Evolutionary conservation across 306 rosid genomes (phyloP).

Genomic region (Inga oerstediana): DNA sequence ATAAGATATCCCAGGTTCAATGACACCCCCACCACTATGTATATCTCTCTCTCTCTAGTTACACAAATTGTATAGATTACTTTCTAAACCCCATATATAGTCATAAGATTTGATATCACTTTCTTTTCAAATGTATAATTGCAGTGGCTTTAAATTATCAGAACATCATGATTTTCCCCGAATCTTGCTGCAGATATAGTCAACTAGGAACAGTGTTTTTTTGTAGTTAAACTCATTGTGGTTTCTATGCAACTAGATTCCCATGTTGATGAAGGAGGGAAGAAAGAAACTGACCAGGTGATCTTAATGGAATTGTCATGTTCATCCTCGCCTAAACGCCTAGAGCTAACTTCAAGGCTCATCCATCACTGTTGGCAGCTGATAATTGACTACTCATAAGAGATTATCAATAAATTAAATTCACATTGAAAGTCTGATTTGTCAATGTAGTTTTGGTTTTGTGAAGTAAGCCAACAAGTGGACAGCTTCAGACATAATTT

Average conservation of each 20-base stretch:
- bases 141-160: conserved; percentile 6
- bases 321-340: conserved; percentile 30
- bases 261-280: conserved; percentile 6
- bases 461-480: not conserved
- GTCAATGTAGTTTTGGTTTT: not conserved
- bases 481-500: not conserved
- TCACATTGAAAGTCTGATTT: not conserved
- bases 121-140: not conserved
- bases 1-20: not conserved
- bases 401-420: not conserved
- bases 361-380: conserved; percentile 31
- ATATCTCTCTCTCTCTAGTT: not conserved
- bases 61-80: not conserved
- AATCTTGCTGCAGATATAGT: conserved; percentile 31
- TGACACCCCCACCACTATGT: not conserved
- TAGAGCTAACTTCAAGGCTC: conserved; percentile 19
- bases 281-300: conserved; percentile 39
- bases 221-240: conserved; percentile 24
- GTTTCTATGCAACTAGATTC: conserved; percentile 23
- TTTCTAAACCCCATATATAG: not conserved
- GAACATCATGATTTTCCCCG: conserved; percentile 13
- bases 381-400: conserved; percentile 9
- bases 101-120: not conserved
- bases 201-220: conserved; percentile 24
- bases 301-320: conserved; percentile 50